phyloP scores from a whole-genome alignment of 768 basidiomycete genomes.

The Naganishia vishniacii region DNA sequence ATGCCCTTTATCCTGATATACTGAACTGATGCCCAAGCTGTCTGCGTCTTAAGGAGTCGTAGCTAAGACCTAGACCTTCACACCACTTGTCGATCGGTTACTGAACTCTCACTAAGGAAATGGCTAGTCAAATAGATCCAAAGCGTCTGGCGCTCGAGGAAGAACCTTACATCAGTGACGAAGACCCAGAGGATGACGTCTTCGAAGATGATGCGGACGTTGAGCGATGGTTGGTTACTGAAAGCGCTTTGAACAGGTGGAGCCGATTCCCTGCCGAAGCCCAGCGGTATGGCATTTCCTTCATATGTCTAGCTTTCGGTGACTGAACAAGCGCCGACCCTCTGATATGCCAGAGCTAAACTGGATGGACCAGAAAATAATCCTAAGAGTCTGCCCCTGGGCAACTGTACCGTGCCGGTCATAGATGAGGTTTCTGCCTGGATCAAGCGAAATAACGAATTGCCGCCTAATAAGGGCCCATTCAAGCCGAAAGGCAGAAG shows the following conservation, averaged over 20 bases:
- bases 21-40: too few species aligned
- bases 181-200: neutral
- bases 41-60: too few species aligned
- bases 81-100: too few species aligned
- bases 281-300: neutral
- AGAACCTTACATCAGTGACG: neutral
- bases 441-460: conserved; percentile 20
- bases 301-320: neutral
- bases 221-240: neutral
- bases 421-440: conserved; percentile 22
- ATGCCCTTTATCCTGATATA: too few species aligned
- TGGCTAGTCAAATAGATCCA: neutral
- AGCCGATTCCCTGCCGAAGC: conserved; percentile 16
- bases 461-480: conserved; percentile 7
- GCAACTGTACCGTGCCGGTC: conserved; percentile 18
- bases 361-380: conserved; percentile 8
- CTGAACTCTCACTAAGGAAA: too few species aligned
- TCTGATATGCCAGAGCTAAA: neutral
- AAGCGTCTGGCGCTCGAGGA: neutral
- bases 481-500: conserved; percentile 5
- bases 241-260: conserved; percentile 7
- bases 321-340: neutral
- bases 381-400: conserved; percentile 18
- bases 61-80: too few species aligned
- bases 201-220: neutral